Evolutionary conservation across 768 basidiomycete genomes (phyloP).

Genomic region (Russula virescens): DNA sequence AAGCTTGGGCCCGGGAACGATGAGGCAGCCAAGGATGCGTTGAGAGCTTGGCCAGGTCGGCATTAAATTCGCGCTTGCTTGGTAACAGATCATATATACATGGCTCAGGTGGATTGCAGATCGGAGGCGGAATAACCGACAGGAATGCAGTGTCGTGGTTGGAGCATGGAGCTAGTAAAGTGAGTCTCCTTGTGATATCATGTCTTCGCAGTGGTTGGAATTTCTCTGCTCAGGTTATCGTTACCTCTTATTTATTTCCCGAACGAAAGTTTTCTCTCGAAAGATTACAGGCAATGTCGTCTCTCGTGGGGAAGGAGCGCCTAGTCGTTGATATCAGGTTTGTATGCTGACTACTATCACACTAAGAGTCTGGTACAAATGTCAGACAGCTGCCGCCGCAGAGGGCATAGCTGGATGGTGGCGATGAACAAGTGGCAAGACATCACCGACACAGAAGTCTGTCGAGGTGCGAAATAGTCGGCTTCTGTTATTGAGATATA

Average conservation of each 20-base stretch:
- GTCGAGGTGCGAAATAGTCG: conserved; percentile 49
- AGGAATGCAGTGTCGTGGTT: conserved; percentile 82
- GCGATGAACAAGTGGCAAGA: conserved; percentile 99
- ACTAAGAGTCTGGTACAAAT: not conserved
- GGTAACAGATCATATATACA: not conserved
- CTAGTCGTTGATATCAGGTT: conserved; percentile 95
- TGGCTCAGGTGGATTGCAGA: conserved; percentile 53
- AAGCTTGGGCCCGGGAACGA: conserved; percentile 92
- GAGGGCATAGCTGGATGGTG: conserved; percentile 77
- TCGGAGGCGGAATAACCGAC: conserved; percentile 89
- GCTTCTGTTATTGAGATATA: not conserved
- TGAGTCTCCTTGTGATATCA: conserved; percentile 25
- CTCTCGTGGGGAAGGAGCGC: conserved; percentile 69
- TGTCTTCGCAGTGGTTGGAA: conserved; percentile 3
- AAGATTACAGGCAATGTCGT: conserved; percentile 56
- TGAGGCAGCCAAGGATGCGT: conserved; percentile 76
- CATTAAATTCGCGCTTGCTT: not conserved
- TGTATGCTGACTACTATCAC: conserved; percentile 19
- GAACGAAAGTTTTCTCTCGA: conserved; percentile 70
- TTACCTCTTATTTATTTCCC: conserved; percentile 96
- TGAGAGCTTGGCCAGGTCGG: conserved; percentile 77
- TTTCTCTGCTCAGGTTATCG: conserved; percentile 64
- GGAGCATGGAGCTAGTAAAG: conserved; percentile 87
- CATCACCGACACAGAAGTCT: conserved; percentile 90
- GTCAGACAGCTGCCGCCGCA: conserved; percentile 66